phyloP scores from a whole-genome alignment of 2,329 filamentous ascomycete genomes.

The Cytospora paraplurivora region DNA sequence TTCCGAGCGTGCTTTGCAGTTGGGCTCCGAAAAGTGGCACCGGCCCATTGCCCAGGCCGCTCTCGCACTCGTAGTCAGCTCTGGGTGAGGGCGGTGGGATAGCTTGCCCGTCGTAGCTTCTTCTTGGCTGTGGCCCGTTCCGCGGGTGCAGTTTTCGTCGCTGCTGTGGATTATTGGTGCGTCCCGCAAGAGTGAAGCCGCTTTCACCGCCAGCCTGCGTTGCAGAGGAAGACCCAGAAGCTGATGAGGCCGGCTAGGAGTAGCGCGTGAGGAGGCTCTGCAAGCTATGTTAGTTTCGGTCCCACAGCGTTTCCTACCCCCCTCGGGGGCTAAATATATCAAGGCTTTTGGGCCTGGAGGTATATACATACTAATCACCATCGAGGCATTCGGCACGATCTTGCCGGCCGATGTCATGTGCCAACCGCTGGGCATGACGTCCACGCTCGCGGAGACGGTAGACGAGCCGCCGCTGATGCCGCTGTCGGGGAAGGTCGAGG shows the following conservation, averaged over 20 bases:
- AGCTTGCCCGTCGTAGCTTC: slow-evolving; percentile 48
- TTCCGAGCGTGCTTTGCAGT: slow-evolving; percentile 4
- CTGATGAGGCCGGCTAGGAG: slow-evolving; percentile 52
- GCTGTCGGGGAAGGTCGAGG: slow-evolving; percentile 69
- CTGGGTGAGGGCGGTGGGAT: slow-evolving; percentile 35
- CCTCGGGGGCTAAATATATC: slow-evolving; percentile 8
- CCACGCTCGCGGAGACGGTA: slow-evolving; percentile 50
- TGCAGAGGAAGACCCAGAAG: slow-evolving; percentile 42
- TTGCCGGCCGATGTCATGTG: slow-evolving; percentile 77
- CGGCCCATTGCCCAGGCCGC: slow-evolving; percentile 9
- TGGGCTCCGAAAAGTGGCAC: neutral
- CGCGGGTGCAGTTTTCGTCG: slow-evolving; percentile 41
- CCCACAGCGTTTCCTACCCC: slow-evolving; percentile 29
- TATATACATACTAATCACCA: slow-evolving; percentile 50
- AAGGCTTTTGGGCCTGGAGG: neutral
- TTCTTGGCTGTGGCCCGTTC: slow-evolving; percentile 40
- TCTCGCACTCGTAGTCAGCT: slow-evolving; percentile 36
- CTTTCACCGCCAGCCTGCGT: slow-evolving; percentile 46
- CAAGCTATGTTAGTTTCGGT: slow-evolving; percentile 5
- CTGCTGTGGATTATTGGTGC: slow-evolving; percentile 51
- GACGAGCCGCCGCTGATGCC: slow-evolving; percentile 62
- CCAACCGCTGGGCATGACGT: slow-evolving; percentile 75
- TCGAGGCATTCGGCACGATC: slow-evolving; percentile 71
- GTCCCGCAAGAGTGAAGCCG: slow-evolving; percentile 47
- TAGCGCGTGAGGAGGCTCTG: slow-evolving; percentile 45